phyloP scores from a whole-genome alignment of 225 moss, liverwort and hornwort species.

The Sphagnum tenellum region DNA sequence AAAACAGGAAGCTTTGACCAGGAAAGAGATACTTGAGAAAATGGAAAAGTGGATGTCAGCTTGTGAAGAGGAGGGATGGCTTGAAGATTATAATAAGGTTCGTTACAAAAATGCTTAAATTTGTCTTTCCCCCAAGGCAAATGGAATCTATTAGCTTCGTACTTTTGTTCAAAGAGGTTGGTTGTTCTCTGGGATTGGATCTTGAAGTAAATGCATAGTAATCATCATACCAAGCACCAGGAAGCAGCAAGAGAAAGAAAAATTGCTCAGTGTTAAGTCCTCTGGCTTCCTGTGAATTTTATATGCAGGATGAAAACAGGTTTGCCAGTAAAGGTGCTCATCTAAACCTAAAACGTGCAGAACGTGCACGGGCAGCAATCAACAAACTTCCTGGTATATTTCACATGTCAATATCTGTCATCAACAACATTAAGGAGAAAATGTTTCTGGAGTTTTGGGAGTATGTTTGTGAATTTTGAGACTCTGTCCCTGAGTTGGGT shows the following conservation, averaged over 20 bases:
- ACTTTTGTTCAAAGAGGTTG: no score
- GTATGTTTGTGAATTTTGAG: no score
- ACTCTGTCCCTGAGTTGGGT: no score
- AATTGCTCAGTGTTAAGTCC: no score
- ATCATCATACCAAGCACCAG: neutral
- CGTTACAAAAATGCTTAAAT: neutral
- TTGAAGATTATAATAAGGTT: conserved; percentile 69
- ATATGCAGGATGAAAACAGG: conserved; percentile 37
- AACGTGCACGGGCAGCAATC: conserved; percentile 41
- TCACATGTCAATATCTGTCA: no score
- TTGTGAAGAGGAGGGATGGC: conserved; percentile 97
- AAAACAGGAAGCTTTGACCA: conserved; percentile 66
- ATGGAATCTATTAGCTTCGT: neutral
- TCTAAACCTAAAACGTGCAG: conserved; percentile 44
- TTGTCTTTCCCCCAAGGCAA: no score
- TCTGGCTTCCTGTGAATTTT: no score
- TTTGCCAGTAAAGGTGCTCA: conserved; percentile 54
- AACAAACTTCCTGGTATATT: conserved; percentile 38
- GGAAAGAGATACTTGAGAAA: conserved; percentile 79
- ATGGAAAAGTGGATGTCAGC: conserved; percentile 98
- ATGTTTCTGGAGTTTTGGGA: no score
- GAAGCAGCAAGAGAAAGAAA: no score
- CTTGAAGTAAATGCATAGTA: neutral
- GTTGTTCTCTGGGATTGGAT: no score
- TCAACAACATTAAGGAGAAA: no score